These are phyloP conservation scores for Termitomyces titanicus DNA, from an alignment of 768 basidiomycete species.

Conservation along the genomic window DNA sequence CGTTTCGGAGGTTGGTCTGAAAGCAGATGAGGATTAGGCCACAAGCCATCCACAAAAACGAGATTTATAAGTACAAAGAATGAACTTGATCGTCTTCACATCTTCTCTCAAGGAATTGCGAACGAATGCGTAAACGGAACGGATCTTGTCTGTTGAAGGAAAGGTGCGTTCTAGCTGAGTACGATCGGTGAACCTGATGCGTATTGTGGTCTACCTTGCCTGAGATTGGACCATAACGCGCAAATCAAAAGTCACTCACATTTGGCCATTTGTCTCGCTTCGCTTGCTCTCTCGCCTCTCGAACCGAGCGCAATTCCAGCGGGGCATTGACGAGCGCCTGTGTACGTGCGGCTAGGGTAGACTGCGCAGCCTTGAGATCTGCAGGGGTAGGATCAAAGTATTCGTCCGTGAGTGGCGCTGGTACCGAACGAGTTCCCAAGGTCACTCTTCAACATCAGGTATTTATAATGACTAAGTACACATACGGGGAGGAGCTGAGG, in stretches of 20 bases:
- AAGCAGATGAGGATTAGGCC: neutral
- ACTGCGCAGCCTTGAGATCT: conserved; percentile 69
- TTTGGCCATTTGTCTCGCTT: conserved; percentile 71
- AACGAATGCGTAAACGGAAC: conserved; percentile 83
- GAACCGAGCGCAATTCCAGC: conserved; percentile 56
- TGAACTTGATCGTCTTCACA: conserved; percentile 74
- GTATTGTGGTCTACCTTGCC: conserved; percentile 64
- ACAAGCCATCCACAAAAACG: conserved; percentile 20
- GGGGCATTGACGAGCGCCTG: conserved; percentile 68
- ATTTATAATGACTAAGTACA: conserved; percentile 3
- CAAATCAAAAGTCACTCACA: conserved; percentile 33
- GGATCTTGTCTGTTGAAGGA: conserved; percentile 75
- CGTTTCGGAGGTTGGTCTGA: conserved; percentile 83
- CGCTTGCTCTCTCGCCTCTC: conserved; percentile 58
- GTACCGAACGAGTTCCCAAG: neutral
- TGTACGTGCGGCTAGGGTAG: conserved; percentile 55
- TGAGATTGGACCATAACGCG: neutral
- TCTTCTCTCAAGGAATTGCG: conserved; percentile 68
- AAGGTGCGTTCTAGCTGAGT: conserved; percentile 79
- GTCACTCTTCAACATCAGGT: neutral
- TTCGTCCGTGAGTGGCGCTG: conserved; percentile 61
- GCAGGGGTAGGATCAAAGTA: conserved; percentile 71
- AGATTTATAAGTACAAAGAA: conserved; percentile 56
- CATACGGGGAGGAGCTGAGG: conserved; percentile 30
- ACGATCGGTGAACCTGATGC: conserved; percentile 77